Evolutionary conservation across 1,284 basidiomycete species (phyloP), one percentile per base, ranked within the genome.

Genomic region (Rhodofomes roseus): DNA sequence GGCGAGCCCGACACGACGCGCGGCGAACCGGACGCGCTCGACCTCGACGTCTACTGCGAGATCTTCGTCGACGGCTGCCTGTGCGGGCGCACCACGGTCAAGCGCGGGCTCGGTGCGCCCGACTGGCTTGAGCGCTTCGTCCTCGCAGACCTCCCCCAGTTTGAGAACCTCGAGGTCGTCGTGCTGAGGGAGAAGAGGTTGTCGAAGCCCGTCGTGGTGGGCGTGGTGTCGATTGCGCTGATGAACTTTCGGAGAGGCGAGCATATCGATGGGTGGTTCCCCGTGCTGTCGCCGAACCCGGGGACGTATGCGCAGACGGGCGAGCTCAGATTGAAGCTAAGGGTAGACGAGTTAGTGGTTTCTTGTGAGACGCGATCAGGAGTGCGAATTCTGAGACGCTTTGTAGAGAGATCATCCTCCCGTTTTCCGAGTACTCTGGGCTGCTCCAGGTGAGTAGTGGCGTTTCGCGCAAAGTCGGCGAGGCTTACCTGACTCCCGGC

Each of bases 61-160:
- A 78, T 92, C 31, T 77, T 80, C 63, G 73, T 91, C 53, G 89
- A 89, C 67, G 79, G 81, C 62, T 76, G 77, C 25, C 73, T 88
- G 14, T 86, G 84, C 62, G 90, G 87, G 56, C 80, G 88, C 54
- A 92, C 92, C 2, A 87, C 88, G 1, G 77, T 85, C 34, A 86
- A 90, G 73, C 87, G 83, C 65, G 84, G 84, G 23, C 75, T 82
- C 60, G 80, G 82, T 41, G 80, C 81, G 52, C 82, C 85, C 0
- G 85, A 90, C 68, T 93, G 92, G 90, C 87, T 90, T 63, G 92
- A 94, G 73, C 77, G 71, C 43, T 93, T 93, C 69, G 70, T 74
- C n/a, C 86, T 92, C 65, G 70, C 82, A 9, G 90, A 89, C 67
- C 76, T 92, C 31, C 86, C 90, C 16, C 87, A 85, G 1, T 90